phyloP scores from a whole-genome alignment of 768 basidiomycete genomes.

The Roridomyces roridus region DNA sequence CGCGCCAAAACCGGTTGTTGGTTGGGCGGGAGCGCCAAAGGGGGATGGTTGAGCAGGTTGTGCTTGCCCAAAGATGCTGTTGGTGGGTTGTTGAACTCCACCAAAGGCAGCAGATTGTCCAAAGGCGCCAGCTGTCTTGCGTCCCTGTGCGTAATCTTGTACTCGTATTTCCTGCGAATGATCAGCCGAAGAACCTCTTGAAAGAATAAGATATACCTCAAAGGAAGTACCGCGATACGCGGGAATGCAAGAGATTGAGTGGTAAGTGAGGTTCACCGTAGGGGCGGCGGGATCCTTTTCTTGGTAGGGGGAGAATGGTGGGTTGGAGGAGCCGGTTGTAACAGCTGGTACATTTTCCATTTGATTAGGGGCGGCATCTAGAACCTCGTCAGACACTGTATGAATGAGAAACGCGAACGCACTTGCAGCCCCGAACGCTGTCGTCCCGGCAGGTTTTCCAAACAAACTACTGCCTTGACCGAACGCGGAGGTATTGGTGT shows the following conservation, averaged over 20 bases:
- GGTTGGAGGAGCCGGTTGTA: conserved; percentile 73
- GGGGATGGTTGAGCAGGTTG: conserved; percentile 45
- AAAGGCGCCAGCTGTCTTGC: conserved; percentile 75
- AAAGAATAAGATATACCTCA: conserved; percentile 53
- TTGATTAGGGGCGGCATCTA: conserved; percentile 35
- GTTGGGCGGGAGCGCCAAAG: conserved; percentile 41
- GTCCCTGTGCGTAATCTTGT: conserved; percentile 78
- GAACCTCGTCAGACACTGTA: conserved; percentile 3
- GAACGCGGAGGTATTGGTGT: conserved; percentile 56
- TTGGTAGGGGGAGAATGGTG: conserved; percentile 58
- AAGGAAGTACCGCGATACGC: conserved; percentile 79
- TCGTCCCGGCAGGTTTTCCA: conserved; percentile 44
- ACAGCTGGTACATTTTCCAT: conserved; percentile 55
- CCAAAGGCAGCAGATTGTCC: conserved; percentile 58
- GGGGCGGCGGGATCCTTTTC: conserved; percentile 71
- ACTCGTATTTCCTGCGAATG: conserved; percentile 66
- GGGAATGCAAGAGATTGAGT: conserved; percentile 83
- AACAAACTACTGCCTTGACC: conserved; percentile 58
- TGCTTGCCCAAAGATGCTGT: conserved; percentile 52
- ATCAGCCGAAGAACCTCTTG: conserved; percentile 22
- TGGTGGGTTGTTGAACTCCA: conserved; percentile 42
- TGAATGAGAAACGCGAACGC: conserved; percentile 25
- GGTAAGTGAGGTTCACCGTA: conserved; percentile 67
- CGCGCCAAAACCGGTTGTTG: conserved; percentile 48
- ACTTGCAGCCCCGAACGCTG: conserved; percentile 51